A percentile compares a stretch with the other conserved stretches of the same genome.
Evolutionary conservation across 108 stramenopile genomes (phyloP).

Genomic region (Pinguiococcus pyrenoidosus): DNA sequence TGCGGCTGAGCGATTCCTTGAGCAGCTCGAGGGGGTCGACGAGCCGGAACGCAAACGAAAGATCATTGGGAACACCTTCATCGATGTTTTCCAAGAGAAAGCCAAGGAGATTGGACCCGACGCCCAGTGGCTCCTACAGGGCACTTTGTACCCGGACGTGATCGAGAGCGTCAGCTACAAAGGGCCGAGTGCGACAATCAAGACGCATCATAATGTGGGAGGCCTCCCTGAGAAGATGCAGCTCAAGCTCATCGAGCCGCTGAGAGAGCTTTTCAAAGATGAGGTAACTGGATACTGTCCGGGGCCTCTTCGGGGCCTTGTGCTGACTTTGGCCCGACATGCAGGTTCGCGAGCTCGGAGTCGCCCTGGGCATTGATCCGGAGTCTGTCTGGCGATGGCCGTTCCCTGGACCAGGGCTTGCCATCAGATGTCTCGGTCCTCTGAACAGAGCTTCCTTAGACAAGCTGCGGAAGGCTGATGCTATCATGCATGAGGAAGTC

Average conservation of each 20-base stretch:
- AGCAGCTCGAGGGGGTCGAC: slow-evolving; percentile 38
- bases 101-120: slow-evolving; percentile 60
- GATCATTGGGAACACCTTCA: slow-evolving; percentile 90
- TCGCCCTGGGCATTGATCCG: slow-evolving; percentile 80
- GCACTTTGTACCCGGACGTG: slow-evolving; percentile 96
- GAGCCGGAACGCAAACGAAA: slow-evolving; percentile 95
- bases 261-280: slow-evolving; percentile 96
- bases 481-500: slow-evolving; percentile 85
- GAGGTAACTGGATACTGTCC: slow-evolving; percentile 51
- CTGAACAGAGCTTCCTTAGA: slow-evolving; percentile 69
- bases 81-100: slow-evolving; percentile 89
- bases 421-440: slow-evolving; percentile 71
- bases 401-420: slow-evolving; percentile 97
- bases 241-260: slow-evolving; percentile 89
- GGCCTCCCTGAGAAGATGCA: slow-evolving; percentile 87
- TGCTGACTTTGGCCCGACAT: background rate
- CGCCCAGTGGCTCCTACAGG: slow-evolving; percentile 51
- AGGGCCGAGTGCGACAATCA: slow-evolving; percentile 95
- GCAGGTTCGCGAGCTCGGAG: slow-evolving; percentile 18
- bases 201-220: slow-evolving; percentile 98
- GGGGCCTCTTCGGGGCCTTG: background rate
- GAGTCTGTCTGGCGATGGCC: slow-evolving; percentile 90
- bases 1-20: slow-evolving; percentile 81
- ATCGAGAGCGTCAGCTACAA: slow-evolving; percentile 97
- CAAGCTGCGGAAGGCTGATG: slow-evolving; percentile 82